Percentiles rank a stretch among this genome's conserved stretches.
phyloP scores from a whole-genome alignment of 2,329 filamentous ascomycete genomes.

The Pseudonectria buxi region DNA sequence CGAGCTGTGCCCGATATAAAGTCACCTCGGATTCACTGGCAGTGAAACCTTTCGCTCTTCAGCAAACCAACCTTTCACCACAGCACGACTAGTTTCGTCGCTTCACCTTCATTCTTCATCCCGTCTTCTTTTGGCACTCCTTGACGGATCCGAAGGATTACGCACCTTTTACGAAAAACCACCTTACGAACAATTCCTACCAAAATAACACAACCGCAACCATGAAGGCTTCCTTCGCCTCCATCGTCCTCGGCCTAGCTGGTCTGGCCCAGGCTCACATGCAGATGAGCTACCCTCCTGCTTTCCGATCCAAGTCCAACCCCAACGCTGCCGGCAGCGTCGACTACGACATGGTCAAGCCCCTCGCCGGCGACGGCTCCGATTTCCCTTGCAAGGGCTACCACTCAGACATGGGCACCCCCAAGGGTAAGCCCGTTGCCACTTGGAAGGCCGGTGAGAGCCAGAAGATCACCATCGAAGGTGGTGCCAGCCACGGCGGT shows the following conservation, averaged over 20 bases:
- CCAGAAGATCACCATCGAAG: constrained; percentile 58
- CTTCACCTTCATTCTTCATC: constrained; percentile 7
- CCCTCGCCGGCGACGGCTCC: constrained; percentile 51
- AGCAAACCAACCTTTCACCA: constrained; percentile 1
- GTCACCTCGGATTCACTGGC: not conserved
- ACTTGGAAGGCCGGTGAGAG: constrained; percentile 55
- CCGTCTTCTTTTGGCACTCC: constrained; percentile 4
- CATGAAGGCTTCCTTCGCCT: constrained; percentile 34
- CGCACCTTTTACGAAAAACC: constrained; percentile 10
- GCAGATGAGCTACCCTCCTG: constrained; percentile 47
- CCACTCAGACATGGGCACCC: constrained; percentile 41
- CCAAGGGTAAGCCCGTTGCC: constrained; percentile 46
- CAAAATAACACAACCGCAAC: constrained; percentile 12
- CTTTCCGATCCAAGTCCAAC: constrained; percentile 49
- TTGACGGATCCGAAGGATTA: not conserved
- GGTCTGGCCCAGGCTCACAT: constrained; percentile 47
- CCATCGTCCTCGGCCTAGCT: constrained; percentile 34
- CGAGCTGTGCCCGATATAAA: constrained; percentile 13
- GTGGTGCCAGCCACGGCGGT: constrained; percentile 57
- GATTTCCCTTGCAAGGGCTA: constrained; percentile 74
- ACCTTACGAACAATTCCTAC: constrained; percentile 6
- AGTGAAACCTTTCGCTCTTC: too few species aligned
- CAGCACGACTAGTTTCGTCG: constrained; percentile 1
- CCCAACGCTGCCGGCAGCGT: constrained; percentile 38
- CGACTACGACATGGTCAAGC: constrained; percentile 68